phyloP scores from a whole-genome alignment of 2,329 filamentous ascomycete species.

The Juglanconis juglandina region DNA sequence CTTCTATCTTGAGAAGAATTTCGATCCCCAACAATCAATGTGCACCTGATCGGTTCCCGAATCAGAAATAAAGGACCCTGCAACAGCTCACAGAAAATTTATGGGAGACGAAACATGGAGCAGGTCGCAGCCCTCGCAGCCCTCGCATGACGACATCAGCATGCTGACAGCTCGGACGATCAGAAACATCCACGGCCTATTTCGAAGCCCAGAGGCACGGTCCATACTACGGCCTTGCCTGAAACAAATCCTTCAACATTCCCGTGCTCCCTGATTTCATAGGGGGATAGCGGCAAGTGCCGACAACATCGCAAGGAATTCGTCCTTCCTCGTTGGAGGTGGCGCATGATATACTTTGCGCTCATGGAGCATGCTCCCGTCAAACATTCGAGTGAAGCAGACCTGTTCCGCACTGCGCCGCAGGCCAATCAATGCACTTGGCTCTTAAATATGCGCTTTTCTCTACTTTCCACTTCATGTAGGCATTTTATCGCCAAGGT shows the following conservation, averaged over 20 bases:
- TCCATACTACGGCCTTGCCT: too few relatives aligned
- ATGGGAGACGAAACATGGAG: not conserved
- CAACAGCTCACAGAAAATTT: not conserved
- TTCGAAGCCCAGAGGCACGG: not conserved
- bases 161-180: not conserved
- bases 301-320: too few relatives aligned
- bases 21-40: not conserved
- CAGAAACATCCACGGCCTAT: not conserved
- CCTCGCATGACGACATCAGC: not conserved
- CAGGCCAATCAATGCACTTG: not conserved
- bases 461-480: not conserved
- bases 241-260: too few relatives aligned
- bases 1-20: not conserved
- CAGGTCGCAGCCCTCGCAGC: not conserved
- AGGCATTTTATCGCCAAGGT: not conserved
- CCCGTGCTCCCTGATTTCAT: too few relatives aligned
- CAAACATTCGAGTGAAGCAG: too few relatives aligned
- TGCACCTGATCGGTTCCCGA: not conserved
- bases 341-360: too few relatives aligned
- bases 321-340: too few relatives aligned
- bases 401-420: not conserved
- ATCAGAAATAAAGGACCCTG: not conserved
- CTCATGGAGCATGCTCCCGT: too few relatives aligned
- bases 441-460: not conserved
- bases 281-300: too few relatives aligned